Conservation (phyloP, 1,284 basidiomycete genomes). For the Paramarasmius palmivorus region DNA sequence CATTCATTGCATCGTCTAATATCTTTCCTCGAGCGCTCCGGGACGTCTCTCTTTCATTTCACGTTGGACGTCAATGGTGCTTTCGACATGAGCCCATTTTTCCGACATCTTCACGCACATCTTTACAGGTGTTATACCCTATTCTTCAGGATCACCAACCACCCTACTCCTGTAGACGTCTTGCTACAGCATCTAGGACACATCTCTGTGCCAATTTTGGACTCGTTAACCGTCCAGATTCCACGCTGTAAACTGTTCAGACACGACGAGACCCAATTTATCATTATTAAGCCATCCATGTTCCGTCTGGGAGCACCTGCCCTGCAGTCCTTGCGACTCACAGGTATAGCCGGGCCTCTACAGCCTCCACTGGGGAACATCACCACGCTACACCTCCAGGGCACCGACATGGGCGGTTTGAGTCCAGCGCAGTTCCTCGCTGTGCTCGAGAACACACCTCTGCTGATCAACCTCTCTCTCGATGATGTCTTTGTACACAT, state of each 20-base stretch:
- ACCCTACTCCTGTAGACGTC: conserved; percentile 1
- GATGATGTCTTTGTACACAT: conserved; percentile 34
- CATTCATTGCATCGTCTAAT: conserved; percentile 1
- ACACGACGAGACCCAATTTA: conserved; percentile 29
- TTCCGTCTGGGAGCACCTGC: conserved; percentile 30
- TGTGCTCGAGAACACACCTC: conserved; percentile 30
- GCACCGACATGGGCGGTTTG: conserved; percentile 34
- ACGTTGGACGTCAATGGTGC: conserved; percentile 5
- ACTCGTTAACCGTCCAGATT: conserved; percentile 38
- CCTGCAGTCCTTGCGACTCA: conserved; percentile 38
- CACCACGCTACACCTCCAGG: conserved; percentile 41
- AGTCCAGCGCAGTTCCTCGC: conserved; percentile 31
- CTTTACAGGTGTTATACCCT: conserved; percentile 9
- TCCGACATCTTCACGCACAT: conserved; percentile 6
- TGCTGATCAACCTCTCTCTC: conserved; percentile 40
- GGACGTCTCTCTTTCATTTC: conserved; percentile 4
- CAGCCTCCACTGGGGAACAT: conserved; percentile 35
- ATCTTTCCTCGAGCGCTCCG: conserved; percentile 10
- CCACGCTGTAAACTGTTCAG: conserved; percentile 21
- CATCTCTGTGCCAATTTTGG: conserved; percentile 30
- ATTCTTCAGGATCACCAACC: conserved; percentile 1
- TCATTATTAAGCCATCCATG: conserved; percentile 27
- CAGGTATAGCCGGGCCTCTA: conserved; percentile 38
- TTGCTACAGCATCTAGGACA: conserved; percentile 8
- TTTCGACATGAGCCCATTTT: conserved; percentile 6